Conservation (phyloP, 208 protist genomes). For the Wallacemonas sp. region DNA sequence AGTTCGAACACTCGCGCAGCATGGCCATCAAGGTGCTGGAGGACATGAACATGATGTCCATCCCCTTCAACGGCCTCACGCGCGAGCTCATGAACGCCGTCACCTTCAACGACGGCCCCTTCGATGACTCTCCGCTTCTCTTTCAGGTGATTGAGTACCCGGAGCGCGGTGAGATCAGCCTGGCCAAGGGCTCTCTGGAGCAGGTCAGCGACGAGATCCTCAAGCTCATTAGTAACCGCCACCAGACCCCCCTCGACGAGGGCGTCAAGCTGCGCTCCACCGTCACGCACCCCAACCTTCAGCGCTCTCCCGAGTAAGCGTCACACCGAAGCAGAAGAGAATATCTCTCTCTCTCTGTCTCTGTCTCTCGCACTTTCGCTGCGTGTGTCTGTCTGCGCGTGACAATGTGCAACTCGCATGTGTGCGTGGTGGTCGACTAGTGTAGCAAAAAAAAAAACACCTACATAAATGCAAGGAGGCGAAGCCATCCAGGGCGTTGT, state of each 20-base stretch:
- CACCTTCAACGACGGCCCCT: slow-evolving; percentile 79
- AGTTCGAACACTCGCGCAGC: slow-evolving; percentile 62
- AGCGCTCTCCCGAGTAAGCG: slow-evolving; percentile 76
- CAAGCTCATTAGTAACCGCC: slow-evolving; percentile 77
- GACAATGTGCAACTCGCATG: no score
- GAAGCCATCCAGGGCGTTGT: slow-evolving; percentile 2
- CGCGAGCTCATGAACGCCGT: slow-evolving; percentile 64
- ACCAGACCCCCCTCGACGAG: slow-evolving; percentile 86
- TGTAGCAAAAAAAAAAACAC: slow-evolving; percentile 6
- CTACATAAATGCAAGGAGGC: slow-evolving; percentile 24
- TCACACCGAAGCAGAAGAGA: no score
- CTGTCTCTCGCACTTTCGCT: neutral
- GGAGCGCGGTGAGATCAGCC: slow-evolving; percentile 85
- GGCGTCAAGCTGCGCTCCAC: slow-evolving; percentile 57
- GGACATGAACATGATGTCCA: slow-evolving; percentile 86
- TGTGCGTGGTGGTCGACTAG: neutral
- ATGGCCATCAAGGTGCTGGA: slow-evolving; percentile 80
- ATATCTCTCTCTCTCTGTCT: neutral
- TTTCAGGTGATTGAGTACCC: slow-evolving; percentile 90
- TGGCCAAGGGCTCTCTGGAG: slow-evolving; percentile 53
- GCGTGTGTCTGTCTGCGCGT: neutral
- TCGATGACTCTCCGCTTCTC: slow-evolving; percentile 85
- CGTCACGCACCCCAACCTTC: slow-evolving; percentile 84
- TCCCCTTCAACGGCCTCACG: slow-evolving; percentile 77
- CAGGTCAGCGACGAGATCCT: slow-evolving; percentile 63